Evolutionary conservation across 768 basidiomycete genomes (phyloP), one percentile per base, ranked within the genome.

Genomic region (Russula sp.): DNA sequence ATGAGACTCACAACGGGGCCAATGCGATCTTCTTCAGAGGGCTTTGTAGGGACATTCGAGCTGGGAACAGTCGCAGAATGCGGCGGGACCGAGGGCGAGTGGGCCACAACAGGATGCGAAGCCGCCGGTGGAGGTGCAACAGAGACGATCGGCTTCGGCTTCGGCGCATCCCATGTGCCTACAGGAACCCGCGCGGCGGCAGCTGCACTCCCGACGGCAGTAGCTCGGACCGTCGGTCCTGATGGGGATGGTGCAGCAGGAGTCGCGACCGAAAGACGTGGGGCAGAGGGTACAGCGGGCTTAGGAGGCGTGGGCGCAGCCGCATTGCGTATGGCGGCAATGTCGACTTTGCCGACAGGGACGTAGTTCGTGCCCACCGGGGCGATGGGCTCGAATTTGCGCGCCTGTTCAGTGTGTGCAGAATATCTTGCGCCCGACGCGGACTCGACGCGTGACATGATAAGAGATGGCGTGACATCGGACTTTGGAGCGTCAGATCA

Each of bases 391-490:
- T 92, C 88, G 56, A 78, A 79, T 68, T 81, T 85, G 60, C 87
- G 84, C 0, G 87, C 72, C n/a, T 77, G 73, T 68, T 94, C 90
- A 52, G 87, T 86, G 68, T 94, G 93, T 1, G 83, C 78, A 4
- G 90, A 88, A 73, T 98, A 98, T 68, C 84, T 91, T 0, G 92
- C 84, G n/a, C 93, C 93, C 13, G 90, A 93, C 10, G 92, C 87
- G 18, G 87, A 85, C 76, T 87, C 86, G n/a, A 96, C 84, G 47
- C 89, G 84, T 60, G 84, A 83, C 84, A 91, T 90, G 73, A 98
- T 91, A 54, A 88, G 71, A 0, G 78, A 76, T 0, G 94, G 88
- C 0, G 83, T 74, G 22, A 98, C 90, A 74, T 98, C 96, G 53
- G 79, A 80, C 89, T 93, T 66, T 35, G 39, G n/a, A 7, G 22